Evolutionary conservation across 345 rosid species (phyloP).

Genomic region (Erysimum cheiranthoides): DNA sequence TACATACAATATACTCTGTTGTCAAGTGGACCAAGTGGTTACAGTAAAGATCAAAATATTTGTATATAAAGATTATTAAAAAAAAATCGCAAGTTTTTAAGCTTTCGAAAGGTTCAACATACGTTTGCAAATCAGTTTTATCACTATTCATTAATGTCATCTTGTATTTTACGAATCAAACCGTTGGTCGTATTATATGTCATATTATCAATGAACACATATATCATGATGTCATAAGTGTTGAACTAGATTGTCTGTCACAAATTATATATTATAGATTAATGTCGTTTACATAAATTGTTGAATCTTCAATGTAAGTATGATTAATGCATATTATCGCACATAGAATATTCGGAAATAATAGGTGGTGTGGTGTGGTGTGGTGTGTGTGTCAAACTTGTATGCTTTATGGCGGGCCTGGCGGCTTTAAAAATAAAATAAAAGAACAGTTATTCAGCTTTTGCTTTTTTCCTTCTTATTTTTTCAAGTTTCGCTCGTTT

Average conservation of each 20-base stretch:
- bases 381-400: not conserved
- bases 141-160: not conserved
- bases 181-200: not conserved
- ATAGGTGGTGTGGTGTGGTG: not conserved
- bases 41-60: not conserved
- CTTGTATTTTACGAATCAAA: not conserved
- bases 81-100: too few relatives aligned
- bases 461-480: not conserved
- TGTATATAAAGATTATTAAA: not conserved
- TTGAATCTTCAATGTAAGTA: not conserved
- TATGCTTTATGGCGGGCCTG: not conserved
- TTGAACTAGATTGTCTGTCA: not conserved
- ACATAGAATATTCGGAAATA: not conserved
- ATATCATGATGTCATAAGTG: not conserved
- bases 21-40: slow-evolving; percentile 13
- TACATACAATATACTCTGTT: not conserved
- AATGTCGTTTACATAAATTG: not conserved
- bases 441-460: too few relatives aligned
- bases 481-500: not conserved
- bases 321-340: not conserved
- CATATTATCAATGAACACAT: not conserved
- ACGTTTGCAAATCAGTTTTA: too few relatives aligned
- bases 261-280: not conserved
- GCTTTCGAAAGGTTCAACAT: not conserved
- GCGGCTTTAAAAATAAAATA: too few relatives aligned